Base-by-base conservation (phyloP, 176 grass and related monocot genomes). In the Ananas comosus region DNA sequence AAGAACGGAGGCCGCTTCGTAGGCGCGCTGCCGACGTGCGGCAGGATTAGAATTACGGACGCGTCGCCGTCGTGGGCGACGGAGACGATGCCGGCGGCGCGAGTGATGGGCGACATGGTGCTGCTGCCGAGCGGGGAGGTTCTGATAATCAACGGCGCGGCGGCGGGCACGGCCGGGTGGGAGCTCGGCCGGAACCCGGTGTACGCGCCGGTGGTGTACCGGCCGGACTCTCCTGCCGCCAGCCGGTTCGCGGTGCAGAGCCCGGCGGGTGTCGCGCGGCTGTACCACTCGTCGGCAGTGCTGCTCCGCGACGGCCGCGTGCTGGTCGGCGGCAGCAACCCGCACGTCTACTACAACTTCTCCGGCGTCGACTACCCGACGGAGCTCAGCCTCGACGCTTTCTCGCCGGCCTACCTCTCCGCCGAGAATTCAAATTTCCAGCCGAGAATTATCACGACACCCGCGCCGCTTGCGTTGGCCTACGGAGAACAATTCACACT, bases 71-170 rank as follows among this genome's bases (percentile, higher is more conserved):
- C 83, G 67, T 94, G 91, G 91, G 51, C 63, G 16, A 59, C 85
- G 72, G 86, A 89, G 72, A 78, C 86, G 42, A 94, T 94, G 91
- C 81, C 91, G 53, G 79, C 48, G 78, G 80, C 91, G 74, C 74
- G 91, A 63, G 86, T 94, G 57, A 94, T 94, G 91, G 83, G 91
- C 2, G 91, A 94, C 83, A 90, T 94, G 86, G 53, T 94, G 68
- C 42, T 94, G 78, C 79, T 94, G n/a, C 91, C 91, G 0, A 90
- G 75, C 51, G 81, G 86, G 5, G 86, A 81, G 49, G 86, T 87
- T 71, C 83, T 94, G 69, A 81, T 94, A 72, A 71, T 94, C 57
- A 94, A 94, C 51, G 91, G 91, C 79, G 91, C 86, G 6, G 67
- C 9, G 13, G 83, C 82, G 21, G 91, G 91, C 65, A 75, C 72